Evolutionary conservation across 108 stramenopile species (phyloP), one percentile per base, ranked within the genome.

Genomic region (Schizochytrium sp.): DNA sequence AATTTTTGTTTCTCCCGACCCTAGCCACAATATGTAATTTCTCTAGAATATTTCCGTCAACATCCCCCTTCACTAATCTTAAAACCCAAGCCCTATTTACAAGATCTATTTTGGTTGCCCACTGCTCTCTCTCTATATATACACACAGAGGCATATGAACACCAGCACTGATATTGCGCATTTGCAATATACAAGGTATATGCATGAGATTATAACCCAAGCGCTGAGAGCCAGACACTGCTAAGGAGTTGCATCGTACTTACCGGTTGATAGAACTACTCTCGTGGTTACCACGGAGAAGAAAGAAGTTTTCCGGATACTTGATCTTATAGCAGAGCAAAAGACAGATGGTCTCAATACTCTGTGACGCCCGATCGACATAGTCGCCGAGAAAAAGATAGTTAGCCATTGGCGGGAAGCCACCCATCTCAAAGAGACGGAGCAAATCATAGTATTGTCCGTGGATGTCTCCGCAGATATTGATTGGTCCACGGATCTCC

Each of bases 351-450:
- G 97, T 97, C 87, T 98, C 97, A 41, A 98, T 90, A 46, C 94
- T 95, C 89, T 96, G 97, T 91, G 98, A 97, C 57, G 97, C 98
- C 72, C 98, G 96, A 91, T 99, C 98, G 40, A 99, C 98, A 91
- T 99, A 99, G 92, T 99, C 98, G 57, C 98, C 98, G 55, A 99
- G 95, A 89, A 98, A 99, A 40, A 99, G 94, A 92, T 99, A 99
- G 92, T 98, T 99, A 88, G 98, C 97, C 87, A 96, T 95, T 38
- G 98, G 98, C 69, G 98, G 98, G 94, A 98, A 98, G 7, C 98
- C 98, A 12, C 98, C 98, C 61, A 98, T 97, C 91, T 98, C 98
- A 83, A 99, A 98, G 57, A 99, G 94, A 19, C 98, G 97, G 57
- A 99, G 94, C 46, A 99, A 94, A 92, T 99, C 98, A 76, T 98